These are phyloP conservation scores for Pichia scutulata DNA, from an alignment of 805 yeast genomes.

Conservation along the genomic window DNA sequence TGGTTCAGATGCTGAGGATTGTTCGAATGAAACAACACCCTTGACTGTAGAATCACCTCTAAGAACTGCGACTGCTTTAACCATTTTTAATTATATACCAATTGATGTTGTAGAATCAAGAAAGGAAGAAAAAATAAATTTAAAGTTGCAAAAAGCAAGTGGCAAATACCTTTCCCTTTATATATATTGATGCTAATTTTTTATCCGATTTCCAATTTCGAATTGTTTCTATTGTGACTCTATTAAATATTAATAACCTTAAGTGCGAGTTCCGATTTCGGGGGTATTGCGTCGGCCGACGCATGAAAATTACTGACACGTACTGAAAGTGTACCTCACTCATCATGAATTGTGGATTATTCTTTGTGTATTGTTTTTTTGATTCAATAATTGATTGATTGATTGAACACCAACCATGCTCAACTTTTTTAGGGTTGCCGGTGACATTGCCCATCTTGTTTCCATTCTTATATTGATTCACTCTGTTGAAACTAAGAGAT, in stretches of 20 bases:
- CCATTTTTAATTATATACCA: background rate
- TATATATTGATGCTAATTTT: background rate
- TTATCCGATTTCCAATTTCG: background rate
- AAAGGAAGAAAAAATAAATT: background rate
- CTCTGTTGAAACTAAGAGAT: conserved; percentile 53
- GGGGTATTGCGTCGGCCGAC: background rate
- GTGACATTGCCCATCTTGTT: conserved; percentile 78
- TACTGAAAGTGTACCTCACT: too few relatives aligned
- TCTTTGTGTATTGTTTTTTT: too few relatives aligned
- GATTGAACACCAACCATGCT: conserved; percentile 17
- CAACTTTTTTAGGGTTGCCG: conserved; percentile 36
- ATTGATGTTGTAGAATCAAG: background rate
- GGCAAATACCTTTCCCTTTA: background rate
- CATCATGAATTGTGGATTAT: too few relatives aligned
- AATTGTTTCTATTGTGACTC: background rate
- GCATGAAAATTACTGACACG: background rate
- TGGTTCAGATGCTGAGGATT: conserved; percentile 68
- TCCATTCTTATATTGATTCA: conserved; percentile 70
- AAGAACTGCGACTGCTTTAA: conserved; percentile 72
- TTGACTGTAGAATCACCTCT: conserved; percentile 90
- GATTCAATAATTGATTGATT: background rate
- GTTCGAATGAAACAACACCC: conserved; percentile 86
- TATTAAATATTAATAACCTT: background rate
- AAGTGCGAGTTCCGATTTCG: background rate
- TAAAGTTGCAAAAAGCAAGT: background rate